Evolutionary conservation across 2,329 filamentous ascomycete species (phyloP).

Genomic region (Arachnomyces sp.): DNA sequence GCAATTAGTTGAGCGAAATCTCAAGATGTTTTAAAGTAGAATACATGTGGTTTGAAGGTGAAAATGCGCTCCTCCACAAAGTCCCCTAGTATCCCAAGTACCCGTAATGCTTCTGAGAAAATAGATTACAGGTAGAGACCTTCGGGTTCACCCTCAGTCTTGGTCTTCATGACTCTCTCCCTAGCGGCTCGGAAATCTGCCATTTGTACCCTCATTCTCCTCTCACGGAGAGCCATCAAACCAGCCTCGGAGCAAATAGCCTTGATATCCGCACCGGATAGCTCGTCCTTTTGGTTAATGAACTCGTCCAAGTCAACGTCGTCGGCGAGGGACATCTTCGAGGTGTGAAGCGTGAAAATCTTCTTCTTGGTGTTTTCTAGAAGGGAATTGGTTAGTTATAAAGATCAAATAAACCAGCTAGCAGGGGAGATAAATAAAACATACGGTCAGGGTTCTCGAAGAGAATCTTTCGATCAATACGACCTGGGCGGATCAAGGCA

Average conservation of each 20-base stretch:
- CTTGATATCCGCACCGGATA: conserved; percentile 96
- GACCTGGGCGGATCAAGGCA: conserved; percentile 88
- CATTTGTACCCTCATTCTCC: conserved; percentile 98
- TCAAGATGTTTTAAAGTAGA: no score
- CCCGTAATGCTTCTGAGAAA: neutral
- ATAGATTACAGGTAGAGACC: conserved; percentile 83
- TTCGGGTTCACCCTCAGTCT: conserved; percentile 97
- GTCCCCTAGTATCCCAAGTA: no score
- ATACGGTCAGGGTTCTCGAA: conserved; percentile 65
- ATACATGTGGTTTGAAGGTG: no score
- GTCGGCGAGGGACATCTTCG: conserved; percentile 93
- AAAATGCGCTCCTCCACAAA: no score
- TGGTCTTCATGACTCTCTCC: conserved; percentile 93
- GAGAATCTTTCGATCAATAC: conserved; percentile 96
- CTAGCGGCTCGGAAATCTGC: conserved; percentile 89
- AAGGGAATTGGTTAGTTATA: conserved; percentile 16
- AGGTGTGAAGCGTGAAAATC: conserved; percentile 97
- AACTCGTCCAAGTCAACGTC: conserved; percentile 99
- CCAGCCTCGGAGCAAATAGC: conserved; percentile 97
- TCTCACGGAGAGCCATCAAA: conserved; percentile 84
- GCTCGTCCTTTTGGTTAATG: conserved; percentile 95
- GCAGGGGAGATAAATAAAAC: conserved; percentile 19
- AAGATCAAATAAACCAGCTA: neutral
- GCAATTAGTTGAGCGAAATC: no score
- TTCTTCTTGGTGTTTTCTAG: conserved; percentile 84